Evolutionary conservation across 345 rosid species (phyloP).

Genomic region (Murraya koenigii): DNA sequence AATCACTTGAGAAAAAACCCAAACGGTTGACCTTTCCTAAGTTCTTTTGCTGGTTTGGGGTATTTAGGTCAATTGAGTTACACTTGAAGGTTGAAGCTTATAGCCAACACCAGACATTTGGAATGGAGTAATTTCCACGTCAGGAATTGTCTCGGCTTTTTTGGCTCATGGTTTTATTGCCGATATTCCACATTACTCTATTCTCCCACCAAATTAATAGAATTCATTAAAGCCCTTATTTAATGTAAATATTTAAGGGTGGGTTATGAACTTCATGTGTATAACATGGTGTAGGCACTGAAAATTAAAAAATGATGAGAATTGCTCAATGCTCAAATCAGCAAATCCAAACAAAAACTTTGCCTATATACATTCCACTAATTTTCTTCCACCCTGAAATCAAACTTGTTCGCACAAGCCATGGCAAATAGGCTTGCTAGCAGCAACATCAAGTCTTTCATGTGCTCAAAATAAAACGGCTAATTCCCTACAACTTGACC

Average conservation of each 20-base stretch:
- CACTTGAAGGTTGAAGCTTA: neutral
- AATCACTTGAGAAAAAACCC: neutral
- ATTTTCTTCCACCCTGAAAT: neutral
- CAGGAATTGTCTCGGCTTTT: slow-evolving; percentile 22
- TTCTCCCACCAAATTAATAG: neutral
- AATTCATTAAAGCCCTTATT: neutral
- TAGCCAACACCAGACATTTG: slow-evolving; percentile 16
- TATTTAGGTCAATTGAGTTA: neutral
- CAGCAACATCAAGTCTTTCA: neutral
- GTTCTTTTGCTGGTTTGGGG: neutral
- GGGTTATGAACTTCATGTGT: neutral
- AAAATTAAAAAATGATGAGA: neutral
- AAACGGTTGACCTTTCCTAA: neutral
- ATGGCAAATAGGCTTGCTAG: neutral
- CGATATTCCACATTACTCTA: neutral
- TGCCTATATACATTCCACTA: neutral
- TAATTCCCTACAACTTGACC: neutral
- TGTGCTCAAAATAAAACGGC: neutral
- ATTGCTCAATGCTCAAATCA: neutral
- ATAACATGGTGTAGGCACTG: neutral
- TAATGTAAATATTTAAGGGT: neutral
- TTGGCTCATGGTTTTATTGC: neutral
- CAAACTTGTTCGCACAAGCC: neutral
- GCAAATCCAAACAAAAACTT: neutral
- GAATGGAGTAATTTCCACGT: slow-evolving; percentile 27